Percentiles rank a stretch among this genome's conserved stretches.
These are phyloP conservation scores for Ceriops zippeliana DNA, from an alignment of 345 rosid species.

Conservation along the genomic window DNA sequence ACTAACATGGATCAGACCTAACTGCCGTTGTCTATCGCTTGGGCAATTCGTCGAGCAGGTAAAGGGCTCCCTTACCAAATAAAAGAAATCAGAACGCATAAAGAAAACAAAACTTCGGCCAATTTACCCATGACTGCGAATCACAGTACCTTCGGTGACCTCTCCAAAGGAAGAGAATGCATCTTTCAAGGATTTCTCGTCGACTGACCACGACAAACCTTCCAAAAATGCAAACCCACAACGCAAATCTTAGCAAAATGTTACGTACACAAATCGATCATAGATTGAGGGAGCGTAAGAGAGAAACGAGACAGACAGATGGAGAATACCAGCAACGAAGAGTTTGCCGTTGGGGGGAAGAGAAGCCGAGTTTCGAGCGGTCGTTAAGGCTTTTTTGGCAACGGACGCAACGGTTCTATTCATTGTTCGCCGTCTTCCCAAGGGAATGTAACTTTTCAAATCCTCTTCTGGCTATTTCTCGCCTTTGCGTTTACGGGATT, in stretches of 20 bases:
- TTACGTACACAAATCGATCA: background rate
- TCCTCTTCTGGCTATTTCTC: background rate
- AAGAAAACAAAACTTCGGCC: no score
- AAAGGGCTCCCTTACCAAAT: constrained; percentile 3
- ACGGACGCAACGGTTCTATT: constrained; percentile 14
- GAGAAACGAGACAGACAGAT: background rate
- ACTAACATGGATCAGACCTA: background rate
- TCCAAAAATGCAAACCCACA: constrained; percentile 10
- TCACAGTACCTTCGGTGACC: constrained; percentile 50
- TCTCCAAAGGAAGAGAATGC: constrained; percentile 76
- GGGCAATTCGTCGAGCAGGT: constrained; percentile 57
- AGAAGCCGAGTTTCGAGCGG: constrained; percentile 11
- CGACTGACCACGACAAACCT: constrained; percentile 81
- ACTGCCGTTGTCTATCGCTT: constrained; percentile 7
- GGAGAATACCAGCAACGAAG: constrained; percentile 55
- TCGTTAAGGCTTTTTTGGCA: constrained; percentile 21
- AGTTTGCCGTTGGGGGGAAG: constrained; percentile 49
- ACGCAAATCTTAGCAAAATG: background rate
- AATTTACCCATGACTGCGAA: no score
- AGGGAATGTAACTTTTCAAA: background rate
- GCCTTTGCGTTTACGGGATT: background rate
- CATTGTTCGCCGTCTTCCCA: constrained; percentile 10
- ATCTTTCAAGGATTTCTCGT: constrained; percentile 71
- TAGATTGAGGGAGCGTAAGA: background rate
- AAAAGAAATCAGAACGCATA: background rate